phyloP scores from a whole-genome alignment of 2,329 filamentous ascomycete species.

The Diaporthe citri region DNA sequence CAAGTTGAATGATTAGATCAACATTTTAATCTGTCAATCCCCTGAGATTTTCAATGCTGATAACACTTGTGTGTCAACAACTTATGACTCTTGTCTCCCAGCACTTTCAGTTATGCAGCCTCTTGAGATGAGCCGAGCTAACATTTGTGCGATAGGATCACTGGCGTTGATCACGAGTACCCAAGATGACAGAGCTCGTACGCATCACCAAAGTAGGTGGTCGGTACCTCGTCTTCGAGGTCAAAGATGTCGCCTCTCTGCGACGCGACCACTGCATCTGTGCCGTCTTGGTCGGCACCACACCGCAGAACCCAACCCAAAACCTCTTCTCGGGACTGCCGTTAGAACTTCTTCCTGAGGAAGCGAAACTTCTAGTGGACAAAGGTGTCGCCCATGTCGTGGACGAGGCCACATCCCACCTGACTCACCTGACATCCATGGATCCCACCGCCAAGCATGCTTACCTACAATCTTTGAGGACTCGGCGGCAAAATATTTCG shows the following conservation, averaged over 20 bases:
- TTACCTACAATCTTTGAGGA: conserved; percentile 72
- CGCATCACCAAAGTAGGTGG: conserved; percentile 85
- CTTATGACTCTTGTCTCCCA: conserved; percentile 49
- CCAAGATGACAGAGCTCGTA: conserved; percentile 64
- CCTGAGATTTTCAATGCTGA: conserved; percentile 62
- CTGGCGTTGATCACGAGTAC: conserved; percentile 11
- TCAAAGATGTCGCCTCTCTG: conserved; percentile 81
- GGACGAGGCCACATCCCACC: conserved; percentile 82
- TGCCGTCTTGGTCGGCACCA: conserved; percentile 86
- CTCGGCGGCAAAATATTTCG: conserved; percentile 57
- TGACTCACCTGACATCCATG: conserved; percentile 70
- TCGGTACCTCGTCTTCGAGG: conserved; percentile 91
- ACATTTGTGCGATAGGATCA: conserved; percentile 35
- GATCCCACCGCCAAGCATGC: conserved; percentile 68
- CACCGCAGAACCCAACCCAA: conserved; percentile 93
- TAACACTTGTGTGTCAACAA: conserved; percentile 44
- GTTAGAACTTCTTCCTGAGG: conserved; percentile 90
- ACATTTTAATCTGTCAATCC: conserved; percentile 71
- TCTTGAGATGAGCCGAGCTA: conserved; percentile 19
- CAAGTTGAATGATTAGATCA: conserved; percentile 59
- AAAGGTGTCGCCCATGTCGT: conserved; percentile 82
- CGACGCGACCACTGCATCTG: conserved; percentile 86
- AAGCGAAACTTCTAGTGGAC: conserved; percentile 84
- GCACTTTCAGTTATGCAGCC: conserved; percentile 37
- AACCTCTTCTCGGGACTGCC: conserved; percentile 93